Conservation (phyloP, 2,329 filamentous ascomycete species). For the Pestalotiopsis sp. region DNA sequence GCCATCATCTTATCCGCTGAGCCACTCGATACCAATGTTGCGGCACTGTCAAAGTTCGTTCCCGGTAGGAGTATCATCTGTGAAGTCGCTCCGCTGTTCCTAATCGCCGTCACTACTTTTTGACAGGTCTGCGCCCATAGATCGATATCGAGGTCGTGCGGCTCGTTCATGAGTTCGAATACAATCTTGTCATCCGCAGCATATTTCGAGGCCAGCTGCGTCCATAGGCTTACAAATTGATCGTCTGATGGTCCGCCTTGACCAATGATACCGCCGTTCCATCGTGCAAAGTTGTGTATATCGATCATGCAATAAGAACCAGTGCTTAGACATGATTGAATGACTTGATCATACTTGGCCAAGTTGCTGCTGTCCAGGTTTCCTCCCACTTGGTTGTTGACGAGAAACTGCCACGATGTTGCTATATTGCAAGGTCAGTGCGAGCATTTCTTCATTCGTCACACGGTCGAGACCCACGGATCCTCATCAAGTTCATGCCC, state of each 20-base stretch:
- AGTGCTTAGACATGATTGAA: conserved; percentile 56
- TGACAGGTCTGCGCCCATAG: conserved; percentile 63
- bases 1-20: conserved; percentile 50
- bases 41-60: conserved; percentile 56
- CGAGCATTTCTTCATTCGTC: background rate
- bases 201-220: conserved; percentile 58
- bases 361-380: conserved; percentile 48
- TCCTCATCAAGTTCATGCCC: conserved; percentile 55
- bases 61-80: conserved; percentile 67
- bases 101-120: conserved; percentile 64
- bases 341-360: conserved; percentile 52
- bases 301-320: conserved; percentile 62
- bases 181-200: conserved; percentile 51
- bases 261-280: conserved; percentile 62
- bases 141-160: conserved; percentile 58
- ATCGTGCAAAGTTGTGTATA: conserved; percentile 59
- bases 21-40: conserved; percentile 46
- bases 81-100: conserved; percentile 59
- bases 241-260: conserved; percentile 64
- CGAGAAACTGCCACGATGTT: conserved; percentile 61
- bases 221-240: conserved; percentile 60
- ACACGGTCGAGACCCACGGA: conserved; percentile 37
- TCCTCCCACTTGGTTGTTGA: conserved; percentile 50
- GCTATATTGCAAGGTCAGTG: conserved; percentile 26
- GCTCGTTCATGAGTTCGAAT: conserved; percentile 72